Evolutionary conservation across 495 filamentous ascomycete species (phyloP).

Genomic region (Xylaria flabelliformis): DNA sequence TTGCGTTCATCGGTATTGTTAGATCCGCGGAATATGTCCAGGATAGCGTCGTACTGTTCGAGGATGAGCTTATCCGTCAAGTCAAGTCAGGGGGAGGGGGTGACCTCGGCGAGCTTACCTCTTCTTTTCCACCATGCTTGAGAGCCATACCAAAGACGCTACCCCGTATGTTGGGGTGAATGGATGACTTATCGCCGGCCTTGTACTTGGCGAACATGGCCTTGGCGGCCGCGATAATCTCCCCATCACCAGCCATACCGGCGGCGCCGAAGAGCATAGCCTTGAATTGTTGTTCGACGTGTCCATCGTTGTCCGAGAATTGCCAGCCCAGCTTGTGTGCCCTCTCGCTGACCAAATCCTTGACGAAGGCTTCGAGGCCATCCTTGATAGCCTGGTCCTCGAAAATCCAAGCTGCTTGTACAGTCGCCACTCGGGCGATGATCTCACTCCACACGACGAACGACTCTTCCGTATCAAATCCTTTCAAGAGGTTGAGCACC

Average conservation of each 20-base stretch:
- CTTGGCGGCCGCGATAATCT: constrained; percentile 66
- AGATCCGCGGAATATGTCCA: constrained; percentile 85
- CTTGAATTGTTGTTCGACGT: constrained; percentile 89
- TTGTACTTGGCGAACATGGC: constrained; percentile 77
- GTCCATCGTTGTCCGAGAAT: constrained; percentile 81
- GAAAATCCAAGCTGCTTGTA: constrained; percentile 88
- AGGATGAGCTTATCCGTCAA: constrained; percentile 33
- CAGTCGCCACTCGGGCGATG: constrained; percentile 71
- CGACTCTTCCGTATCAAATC: constrained; percentile 81
- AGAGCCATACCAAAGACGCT: constrained; percentile 75
- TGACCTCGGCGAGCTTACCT: constrained; percentile 56
- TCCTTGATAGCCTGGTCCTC: constrained; percentile 75
- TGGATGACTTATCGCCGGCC: constrained; percentile 68
- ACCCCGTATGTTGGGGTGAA: constrained; percentile 75
- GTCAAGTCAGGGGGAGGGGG: background rate
- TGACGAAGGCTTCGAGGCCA: constrained; percentile 82
- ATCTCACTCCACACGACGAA: constrained; percentile 97
- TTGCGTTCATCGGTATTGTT: constrained; percentile 92
- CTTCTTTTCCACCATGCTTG: constrained; percentile 73
- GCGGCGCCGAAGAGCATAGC: constrained; percentile 70
- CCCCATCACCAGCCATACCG: constrained; percentile 69
- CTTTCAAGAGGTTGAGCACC: constrained; percentile 80
- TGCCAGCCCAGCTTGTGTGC: constrained; percentile 88
- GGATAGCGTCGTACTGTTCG: constrained; percentile 72
- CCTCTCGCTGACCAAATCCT: constrained; percentile 73